phyloP scores from a whole-genome alignment of 2,329 filamentous ascomycete species.

The Geosmithia flava region DNA sequence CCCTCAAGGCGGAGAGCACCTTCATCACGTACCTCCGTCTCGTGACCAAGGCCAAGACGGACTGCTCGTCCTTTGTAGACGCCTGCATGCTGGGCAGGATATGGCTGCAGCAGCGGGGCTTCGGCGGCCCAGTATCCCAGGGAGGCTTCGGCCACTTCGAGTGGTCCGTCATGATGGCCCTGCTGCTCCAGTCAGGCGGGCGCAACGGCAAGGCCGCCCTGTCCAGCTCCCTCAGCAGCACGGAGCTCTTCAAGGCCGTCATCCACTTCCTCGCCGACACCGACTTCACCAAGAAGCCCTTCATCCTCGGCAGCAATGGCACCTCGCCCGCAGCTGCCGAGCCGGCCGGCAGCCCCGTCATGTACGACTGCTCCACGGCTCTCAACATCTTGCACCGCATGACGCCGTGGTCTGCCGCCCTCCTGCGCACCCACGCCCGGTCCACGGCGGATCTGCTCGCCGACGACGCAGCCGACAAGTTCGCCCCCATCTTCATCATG shows the following conservation, averaged over 20 bases:
- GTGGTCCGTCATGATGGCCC: slow-evolving; percentile 69
- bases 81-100: slow-evolving; percentile 75
- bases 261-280: slow-evolving; percentile 74
- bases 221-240: slow-evolving; percentile 72
- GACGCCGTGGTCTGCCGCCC: slow-evolving; percentile 67
- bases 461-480: slow-evolving; percentile 64
- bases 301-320: slow-evolving; percentile 31
- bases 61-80: slow-evolving; percentile 64
- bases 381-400: slow-evolving; percentile 88
- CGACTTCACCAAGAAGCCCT: slow-evolving; percentile 57
- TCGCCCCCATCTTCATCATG: slow-evolving; percentile 71
- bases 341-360: slow-evolving; percentile 40
- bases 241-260: slow-evolving; percentile 87
- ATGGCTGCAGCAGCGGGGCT: slow-evolving; percentile 83
- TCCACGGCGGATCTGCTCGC: slow-evolving; percentile 64
- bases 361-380: slow-evolving; percentile 64
- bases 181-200: slow-evolving; percentile 69
- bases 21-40: slow-evolving; percentile 65
- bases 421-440: slow-evolving; percentile 63
- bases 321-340: slow-evolving; percentile 18
- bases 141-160: slow-evolving; percentile 93
- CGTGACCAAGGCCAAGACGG: slow-evolving; percentile 55
- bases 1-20: slow-evolving; percentile 65
- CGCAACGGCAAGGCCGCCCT: slow-evolving; percentile 59
- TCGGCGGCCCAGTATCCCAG: slow-evolving; percentile 52